phyloP scores from a whole-genome alignment of 805 yeast genomes.

The Ogataea sp. region DNA sequence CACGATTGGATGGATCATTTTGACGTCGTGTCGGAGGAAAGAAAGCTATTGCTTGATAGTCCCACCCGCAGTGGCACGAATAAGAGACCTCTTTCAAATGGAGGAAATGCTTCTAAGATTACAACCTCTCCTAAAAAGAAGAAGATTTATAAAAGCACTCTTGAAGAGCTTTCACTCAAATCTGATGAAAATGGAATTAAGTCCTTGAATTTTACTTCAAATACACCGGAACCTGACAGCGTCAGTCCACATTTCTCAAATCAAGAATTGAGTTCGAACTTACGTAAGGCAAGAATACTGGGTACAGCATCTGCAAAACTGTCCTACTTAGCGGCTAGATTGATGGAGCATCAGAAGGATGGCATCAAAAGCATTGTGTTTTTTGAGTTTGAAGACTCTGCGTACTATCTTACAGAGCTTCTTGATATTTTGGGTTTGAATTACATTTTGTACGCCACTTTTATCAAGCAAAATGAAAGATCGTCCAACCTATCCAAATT shows the following conservation, averaged over 20 bases:
- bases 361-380: conserved; percentile 52
- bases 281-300: conserved; percentile 31
- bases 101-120: background rate
- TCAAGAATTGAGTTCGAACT: conserved; percentile 12
- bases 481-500: conserved; percentile 46
- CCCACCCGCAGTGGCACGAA: too few relatives aligned
- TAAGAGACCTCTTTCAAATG: background rate
- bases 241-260: too few relatives aligned
- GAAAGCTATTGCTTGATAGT: too few relatives aligned
- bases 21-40: conserved; percentile 18
- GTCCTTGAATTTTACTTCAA: too few relatives aligned
- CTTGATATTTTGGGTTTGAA: conserved; percentile 53
- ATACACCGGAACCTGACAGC: too few relatives aligned
- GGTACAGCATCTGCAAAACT: conserved; percentile 62
- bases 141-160: background rate
- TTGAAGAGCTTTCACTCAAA: background rate
- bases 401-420: conserved; percentile 58
- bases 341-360: conserved; percentile 41
- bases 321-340: conserved; percentile 47
- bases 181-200: background rate
- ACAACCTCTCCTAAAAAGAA: conserved; percentile 1
- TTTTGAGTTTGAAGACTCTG: conserved; percentile 65
- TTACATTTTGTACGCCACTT: conserved; percentile 58
- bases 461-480: conserved; percentile 41
- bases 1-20: conserved; percentile 20